Percentiles rank a stretch among this genome's conserved stretches.
Evolutionary conservation across 2,329 filamentous ascomycete genomes (phyloP).

Genomic region (Neonectria magnoliae): DNA sequence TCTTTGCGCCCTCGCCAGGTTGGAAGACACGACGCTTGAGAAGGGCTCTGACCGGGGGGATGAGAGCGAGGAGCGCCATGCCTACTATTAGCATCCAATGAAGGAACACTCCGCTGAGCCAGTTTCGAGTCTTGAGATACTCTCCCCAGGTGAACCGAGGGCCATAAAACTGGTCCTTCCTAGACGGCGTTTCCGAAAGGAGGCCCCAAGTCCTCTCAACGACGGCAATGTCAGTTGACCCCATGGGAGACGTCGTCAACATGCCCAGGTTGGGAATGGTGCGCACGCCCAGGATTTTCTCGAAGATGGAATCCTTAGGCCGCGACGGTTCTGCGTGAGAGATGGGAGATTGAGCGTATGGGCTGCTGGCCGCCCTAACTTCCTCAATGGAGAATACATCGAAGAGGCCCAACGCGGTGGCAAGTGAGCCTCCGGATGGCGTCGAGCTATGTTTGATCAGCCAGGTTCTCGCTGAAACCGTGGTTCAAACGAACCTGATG

Average conservation of each 20-base stretch:
- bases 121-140: conserved; percentile 61
- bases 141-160: conserved; percentile 69
- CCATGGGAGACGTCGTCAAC: conserved; percentile 63
- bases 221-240: conserved; percentile 60
- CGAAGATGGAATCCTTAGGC: conserved; percentile 48
- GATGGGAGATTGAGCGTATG: conserved; percentile 68
- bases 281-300: conserved; percentile 61
- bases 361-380: conserved; percentile 55
- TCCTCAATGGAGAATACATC: conserved; percentile 63
- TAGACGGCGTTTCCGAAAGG: conserved; percentile 56
- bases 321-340: conserved; percentile 51
- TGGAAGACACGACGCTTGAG: conserved; percentile 56
- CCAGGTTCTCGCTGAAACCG: not conserved
- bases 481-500: conserved; percentile 49
- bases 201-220: conserved; percentile 73
- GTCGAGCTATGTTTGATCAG: conserved; percentile 39
- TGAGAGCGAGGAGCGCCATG: conserved; percentile 54
- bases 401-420: conserved; percentile 70
- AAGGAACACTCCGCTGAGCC: conserved; percentile 59
- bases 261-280: conserved; percentile 63
- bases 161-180: conserved; percentile 63
- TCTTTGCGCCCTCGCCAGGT: conserved; percentile 65
- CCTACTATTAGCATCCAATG: conserved; percentile 61
- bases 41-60: conserved; percentile 58
- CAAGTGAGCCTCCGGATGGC: conserved; percentile 74